These are phyloP conservation scores for Nannizziopsis arthrosporioides DNA, from an alignment of 2,329 filamentous ascomycete genomes.

Conservation along the genomic window DNA sequence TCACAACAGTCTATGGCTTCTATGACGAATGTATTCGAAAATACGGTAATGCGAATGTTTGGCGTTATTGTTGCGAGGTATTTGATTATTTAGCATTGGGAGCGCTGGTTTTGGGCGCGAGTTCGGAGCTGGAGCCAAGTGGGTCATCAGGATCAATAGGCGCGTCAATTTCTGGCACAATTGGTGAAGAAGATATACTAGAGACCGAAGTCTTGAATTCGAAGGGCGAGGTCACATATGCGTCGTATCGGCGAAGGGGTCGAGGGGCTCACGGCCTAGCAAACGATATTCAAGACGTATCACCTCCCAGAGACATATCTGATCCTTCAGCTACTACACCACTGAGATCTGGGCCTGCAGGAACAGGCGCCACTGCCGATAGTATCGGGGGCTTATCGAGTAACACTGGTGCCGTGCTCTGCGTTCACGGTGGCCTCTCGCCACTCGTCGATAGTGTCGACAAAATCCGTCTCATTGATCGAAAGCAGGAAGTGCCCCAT, in stretches of 20 bases:
- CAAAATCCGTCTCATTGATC: constrained; percentile 86
- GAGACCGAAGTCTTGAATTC: constrained; percentile 92
- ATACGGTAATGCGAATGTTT: constrained; percentile 96
- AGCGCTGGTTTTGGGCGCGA: constrained; percentile 95
- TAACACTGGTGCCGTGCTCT: constrained; percentile 72
- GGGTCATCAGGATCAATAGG: constrained; percentile 40
- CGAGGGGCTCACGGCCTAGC: constrained; percentile 25
- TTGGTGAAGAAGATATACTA: constrained; percentile 53
- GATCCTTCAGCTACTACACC: constrained; percentile 36
- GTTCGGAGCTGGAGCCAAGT: constrained; percentile 49
- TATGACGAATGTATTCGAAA: constrained; percentile 97
- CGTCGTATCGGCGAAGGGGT: constrained; percentile 28
- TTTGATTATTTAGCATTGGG: constrained; percentile 96
- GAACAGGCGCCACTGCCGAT: constrained; percentile 63
- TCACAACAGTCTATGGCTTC: constrained; percentile 97
- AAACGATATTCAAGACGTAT: constrained; percentile 29
- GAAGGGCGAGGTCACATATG: constrained; percentile 63
- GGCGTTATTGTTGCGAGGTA: constrained; percentile 99
- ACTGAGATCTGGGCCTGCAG: constrained; percentile 57
- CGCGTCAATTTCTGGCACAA: constrained; percentile 4
- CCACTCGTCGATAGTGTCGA: constrained; percentile 88
- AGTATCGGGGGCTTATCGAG: constrained; percentile 43
- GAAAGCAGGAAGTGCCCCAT: constrained; percentile 96
- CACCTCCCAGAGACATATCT: constrained; percentile 32
- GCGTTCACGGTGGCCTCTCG: constrained; percentile 86